Conservation (phyloP, 805 yeast species). For the Yarrowia sp. region DNA sequence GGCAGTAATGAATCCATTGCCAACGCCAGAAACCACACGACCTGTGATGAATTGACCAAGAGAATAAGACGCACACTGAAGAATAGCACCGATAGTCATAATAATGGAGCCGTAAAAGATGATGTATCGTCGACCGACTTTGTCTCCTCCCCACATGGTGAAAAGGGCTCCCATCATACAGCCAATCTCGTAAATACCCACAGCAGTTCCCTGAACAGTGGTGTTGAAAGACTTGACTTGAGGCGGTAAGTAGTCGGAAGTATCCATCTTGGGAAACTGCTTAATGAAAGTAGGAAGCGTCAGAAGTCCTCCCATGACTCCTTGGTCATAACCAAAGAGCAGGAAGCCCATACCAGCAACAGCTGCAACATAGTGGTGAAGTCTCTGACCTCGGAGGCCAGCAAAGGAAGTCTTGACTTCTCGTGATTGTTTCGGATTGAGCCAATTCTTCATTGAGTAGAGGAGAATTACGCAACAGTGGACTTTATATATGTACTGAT, state of each 20-base stretch:
- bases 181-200: constrained; percentile 54
- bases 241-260: not conserved
- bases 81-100: constrained; percentile 58
- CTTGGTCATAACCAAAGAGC: constrained; percentile 66
- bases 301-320: constrained; percentile 59
- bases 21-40: not conserved
- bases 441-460: not conserved
- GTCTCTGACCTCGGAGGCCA: not conserved
- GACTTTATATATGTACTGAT: too few relatives aligned
- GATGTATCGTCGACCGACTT: constrained; percentile 61
- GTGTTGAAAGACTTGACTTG: constrained; percentile 5
- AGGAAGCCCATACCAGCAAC: constrained; percentile 39
- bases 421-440: not conserved
- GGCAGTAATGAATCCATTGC: constrained; percentile 45
- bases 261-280: constrained; percentile 3
- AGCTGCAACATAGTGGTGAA: constrained; percentile 24
- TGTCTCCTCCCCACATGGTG: constrained; percentile 48
- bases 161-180: constrained; percentile 39
- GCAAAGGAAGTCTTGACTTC: not conserved
- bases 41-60: constrained; percentile 43
- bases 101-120: constrained; percentile 56
- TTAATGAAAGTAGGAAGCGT: not conserved
- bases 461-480: not conserved
- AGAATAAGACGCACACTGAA: constrained; percentile 51
- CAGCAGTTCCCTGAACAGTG: not conserved